These are phyloP conservation scores for Colletotrichum incanum DNA, from an alignment of 2,329 filamentous ascomycete genomes.

Conservation along the genomic window DNA sequence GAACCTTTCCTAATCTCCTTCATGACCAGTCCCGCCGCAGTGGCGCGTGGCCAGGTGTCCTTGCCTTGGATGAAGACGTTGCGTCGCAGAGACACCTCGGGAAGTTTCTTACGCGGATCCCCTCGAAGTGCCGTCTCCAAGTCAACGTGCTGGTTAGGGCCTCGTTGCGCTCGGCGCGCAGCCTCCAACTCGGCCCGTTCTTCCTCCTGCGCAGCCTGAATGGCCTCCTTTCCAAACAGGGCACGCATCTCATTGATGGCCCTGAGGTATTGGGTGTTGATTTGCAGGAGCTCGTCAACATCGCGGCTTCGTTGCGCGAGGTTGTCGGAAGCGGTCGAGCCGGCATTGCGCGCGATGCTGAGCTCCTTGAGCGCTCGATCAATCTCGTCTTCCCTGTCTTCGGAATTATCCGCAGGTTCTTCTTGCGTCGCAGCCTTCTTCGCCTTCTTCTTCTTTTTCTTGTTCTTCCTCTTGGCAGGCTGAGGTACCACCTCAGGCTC, in stretches of 20 bases:
- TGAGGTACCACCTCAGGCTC: constrained; percentile 44
- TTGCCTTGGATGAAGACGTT: constrained; percentile 91
- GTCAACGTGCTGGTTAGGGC: constrained; percentile 68
- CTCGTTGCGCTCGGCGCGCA: constrained; percentile 52
- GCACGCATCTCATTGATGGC: constrained; percentile 91
- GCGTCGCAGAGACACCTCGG: constrained; percentile 79
- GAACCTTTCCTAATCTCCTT: constrained; percentile 63
- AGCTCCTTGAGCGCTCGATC: constrained; percentile 69
- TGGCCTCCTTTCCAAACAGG: constrained; percentile 71
- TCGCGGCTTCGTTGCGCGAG: constrained; percentile 34
- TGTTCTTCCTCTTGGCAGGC: constrained; percentile 54
- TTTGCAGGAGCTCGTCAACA: constrained; percentile 60
- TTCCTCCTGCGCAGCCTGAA: constrained; percentile 67
- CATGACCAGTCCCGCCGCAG: constrained; percentile 89
- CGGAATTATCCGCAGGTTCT: constrained; percentile 32
- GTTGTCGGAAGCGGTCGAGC: constrained; percentile 42
- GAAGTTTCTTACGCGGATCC: constrained; percentile 74
- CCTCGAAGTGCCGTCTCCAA: constrained; percentile 69
- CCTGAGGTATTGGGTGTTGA: constrained; percentile 81
- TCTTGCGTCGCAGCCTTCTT: constrained; percentile 50
- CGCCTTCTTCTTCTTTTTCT: constrained; percentile 56
- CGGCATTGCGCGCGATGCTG: constrained; percentile 52
- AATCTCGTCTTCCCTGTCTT: constrained; percentile 66
- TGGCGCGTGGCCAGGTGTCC: constrained; percentile 86
- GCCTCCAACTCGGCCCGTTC: constrained; percentile 61